A percentile compares a stretch with the other conserved stretches of the same genome.
Evolutionary conservation across 306 rosid genomes (phyloP).

Genomic region (Ormosia emarginata): DNA sequence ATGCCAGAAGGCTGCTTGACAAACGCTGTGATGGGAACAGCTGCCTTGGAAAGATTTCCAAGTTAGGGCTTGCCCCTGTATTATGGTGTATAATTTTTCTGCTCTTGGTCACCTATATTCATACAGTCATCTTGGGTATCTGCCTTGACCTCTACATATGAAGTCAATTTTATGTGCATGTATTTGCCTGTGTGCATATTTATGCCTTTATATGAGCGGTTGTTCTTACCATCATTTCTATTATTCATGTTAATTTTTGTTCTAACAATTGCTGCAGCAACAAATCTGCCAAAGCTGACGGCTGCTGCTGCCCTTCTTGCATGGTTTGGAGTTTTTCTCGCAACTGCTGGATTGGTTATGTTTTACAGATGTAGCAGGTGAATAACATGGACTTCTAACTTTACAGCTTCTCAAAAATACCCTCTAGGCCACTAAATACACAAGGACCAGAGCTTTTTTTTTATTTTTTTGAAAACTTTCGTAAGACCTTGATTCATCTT

Average conservation of each 20-base stretch:
- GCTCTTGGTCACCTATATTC: slow-evolving; percentile 72
- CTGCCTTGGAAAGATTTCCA: slow-evolving; percentile 70
- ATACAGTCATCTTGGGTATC: slow-evolving; percentile 85
- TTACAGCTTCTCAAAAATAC: background rate
- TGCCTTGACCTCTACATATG: slow-evolving; percentile 32
- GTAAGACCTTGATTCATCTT: slow-evolving; percentile 3
- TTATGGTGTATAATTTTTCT: slow-evolving; percentile 84
- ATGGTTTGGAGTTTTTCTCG: slow-evolving; percentile 87
- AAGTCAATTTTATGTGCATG: background rate
- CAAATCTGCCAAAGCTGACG: slow-evolving; percentile 73
- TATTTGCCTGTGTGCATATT: background rate
- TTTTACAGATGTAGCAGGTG: slow-evolving; percentile 89
- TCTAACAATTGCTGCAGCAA: slow-evolving; percentile 38
- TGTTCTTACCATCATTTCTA: slow-evolving; percentile 1
- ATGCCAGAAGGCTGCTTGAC: slow-evolving; percentile 88
- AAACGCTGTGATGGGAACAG: slow-evolving; percentile 76
- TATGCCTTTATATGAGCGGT: background rate
- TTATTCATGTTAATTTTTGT: background rate
- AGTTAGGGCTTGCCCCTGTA: slow-evolving; percentile 84
- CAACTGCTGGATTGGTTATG: slow-evolving; percentile 71
- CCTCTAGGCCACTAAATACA: background rate
- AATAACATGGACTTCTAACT: slow-evolving; percentile 9
- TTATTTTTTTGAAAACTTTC: background rate
- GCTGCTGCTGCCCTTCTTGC: slow-evolving; percentile 75
- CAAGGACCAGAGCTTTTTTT: background rate